These are phyloP conservation scores for Aspergillus puulaauensis DNA, from an alignment of 2,329 filamentous ascomycete species.

Conservation along the genomic window DNA sequence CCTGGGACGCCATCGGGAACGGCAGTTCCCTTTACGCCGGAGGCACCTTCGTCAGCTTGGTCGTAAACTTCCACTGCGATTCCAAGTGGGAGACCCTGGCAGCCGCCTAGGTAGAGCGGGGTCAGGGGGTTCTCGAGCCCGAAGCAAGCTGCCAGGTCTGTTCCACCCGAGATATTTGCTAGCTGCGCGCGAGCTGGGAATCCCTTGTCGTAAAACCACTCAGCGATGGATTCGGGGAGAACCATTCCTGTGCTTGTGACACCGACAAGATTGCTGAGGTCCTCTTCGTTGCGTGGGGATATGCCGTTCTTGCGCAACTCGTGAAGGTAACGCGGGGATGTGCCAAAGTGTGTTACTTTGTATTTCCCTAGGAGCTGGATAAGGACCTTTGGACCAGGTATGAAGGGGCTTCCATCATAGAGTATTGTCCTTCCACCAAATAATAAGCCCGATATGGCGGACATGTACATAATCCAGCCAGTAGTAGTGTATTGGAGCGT, in stretches of 20 bases:
- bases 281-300: conserved; percentile 59
- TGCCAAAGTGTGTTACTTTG: conserved; percentile 69
- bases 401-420: conserved; percentile 83
- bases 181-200: conserved; percentile 69
- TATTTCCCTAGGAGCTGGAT: conserved; percentile 8
- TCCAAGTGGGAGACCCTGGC: conserved; percentile 54
- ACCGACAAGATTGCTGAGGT: conserved; percentile 60
- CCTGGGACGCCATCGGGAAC: conserved; percentile 66
- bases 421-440: conserved; percentile 63
- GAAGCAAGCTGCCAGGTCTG: conserved; percentile 60
- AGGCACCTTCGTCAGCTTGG: conserved; percentile 37
- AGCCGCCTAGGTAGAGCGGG: conserved; percentile 63
- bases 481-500: conserved; percentile 66
- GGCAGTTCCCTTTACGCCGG: conserved; percentile 50
- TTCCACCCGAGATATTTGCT: conserved; percentile 73
- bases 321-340: conserved; percentile 73
- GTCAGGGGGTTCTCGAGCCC: conserved; percentile 63
- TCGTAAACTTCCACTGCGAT: conserved; percentile 63
- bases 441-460: conserved; percentile 58
- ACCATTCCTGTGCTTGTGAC: conserved; percentile 82
- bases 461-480: conserved; percentile 87
- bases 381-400: conserved; percentile 54
- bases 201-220: conserved; percentile 74
- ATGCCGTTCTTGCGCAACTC: conserved; percentile 68
- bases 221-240: conserved; percentile 70